These are phyloP conservation scores for Entomortierella chlamydospora DNA, from an alignment of 192 early-diverging fungal species.

Conservation along the genomic window DNA sequence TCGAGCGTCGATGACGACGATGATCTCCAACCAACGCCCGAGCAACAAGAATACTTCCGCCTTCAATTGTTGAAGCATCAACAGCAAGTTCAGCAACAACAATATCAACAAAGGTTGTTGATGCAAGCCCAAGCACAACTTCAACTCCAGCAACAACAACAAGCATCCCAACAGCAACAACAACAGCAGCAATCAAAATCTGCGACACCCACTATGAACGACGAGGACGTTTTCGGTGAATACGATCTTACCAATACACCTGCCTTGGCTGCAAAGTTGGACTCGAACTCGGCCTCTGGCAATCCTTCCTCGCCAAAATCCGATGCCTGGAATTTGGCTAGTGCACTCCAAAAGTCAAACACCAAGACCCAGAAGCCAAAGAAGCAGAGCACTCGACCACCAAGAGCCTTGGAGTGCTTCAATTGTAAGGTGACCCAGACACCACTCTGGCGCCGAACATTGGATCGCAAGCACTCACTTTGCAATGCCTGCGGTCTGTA, in stretches of 20 bases:
- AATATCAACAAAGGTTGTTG: conserved; percentile 37
- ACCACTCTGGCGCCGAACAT: conserved; percentile 87
- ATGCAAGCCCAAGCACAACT: conserved; percentile 29
- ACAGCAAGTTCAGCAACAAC: conserved; percentile 44
- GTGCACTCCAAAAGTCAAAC: conserved; percentile 24
- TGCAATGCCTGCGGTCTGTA: conserved; percentile 96
- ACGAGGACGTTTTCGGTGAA: conserved; percentile 34
- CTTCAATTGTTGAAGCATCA: conserved; percentile 50
- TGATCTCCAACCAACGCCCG: conserved; percentile 45
- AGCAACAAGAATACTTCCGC: conserved; percentile 51
- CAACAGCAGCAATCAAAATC: conserved; percentile 1
- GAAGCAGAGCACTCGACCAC: conserved; percentile 51
- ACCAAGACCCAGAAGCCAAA: conserved; percentile 42
- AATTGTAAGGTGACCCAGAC: conserved; percentile 91
- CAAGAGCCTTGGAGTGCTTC: conserved; percentile 65
- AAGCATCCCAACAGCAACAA: conserved; percentile 9
- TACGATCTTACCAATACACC: conserved; percentile 20
- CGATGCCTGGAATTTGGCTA: conserved; percentile 7
- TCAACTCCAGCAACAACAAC: conserved; percentile 31
- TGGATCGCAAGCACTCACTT: conserved; percentile 81
- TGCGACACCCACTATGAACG: conserved; percentile 27
- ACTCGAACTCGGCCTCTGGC: background rate
- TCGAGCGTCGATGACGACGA: conserved; percentile 29
- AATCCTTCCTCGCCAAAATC: background rate
- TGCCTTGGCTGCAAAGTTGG: background rate